Percentiles rank a stretch among this genome's conserved stretches.
phyloP scores from a whole-genome alignment of 106 monocot genomes.

The Phalaenopsis equestris region DNA sequence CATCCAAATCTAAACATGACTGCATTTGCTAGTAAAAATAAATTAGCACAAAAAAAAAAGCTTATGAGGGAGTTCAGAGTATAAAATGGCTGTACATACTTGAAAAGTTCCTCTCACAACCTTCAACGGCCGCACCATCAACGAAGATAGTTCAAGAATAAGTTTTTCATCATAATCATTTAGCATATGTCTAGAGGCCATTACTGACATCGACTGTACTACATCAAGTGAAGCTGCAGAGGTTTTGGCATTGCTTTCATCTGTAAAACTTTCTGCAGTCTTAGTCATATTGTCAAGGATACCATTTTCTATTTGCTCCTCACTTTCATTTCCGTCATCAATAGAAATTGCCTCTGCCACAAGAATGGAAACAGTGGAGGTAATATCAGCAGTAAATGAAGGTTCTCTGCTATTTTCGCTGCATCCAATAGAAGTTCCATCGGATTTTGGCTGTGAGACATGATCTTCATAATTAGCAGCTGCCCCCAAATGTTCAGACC shows the following conservation, averaged over 20 bases:
- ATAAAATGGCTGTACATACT: constrained; percentile 30
- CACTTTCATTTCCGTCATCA: constrained; percentile 60
- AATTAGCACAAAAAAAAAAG: constrained; percentile 3
- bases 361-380: constrained; percentile 65
- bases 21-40: not conserved
- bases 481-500: constrained; percentile 82
- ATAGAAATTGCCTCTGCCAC: constrained; percentile 65
- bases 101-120: constrained; percentile 84
- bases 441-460: constrained; percentile 17
- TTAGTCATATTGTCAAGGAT: constrained; percentile 21
- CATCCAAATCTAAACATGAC: not conserved
- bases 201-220: constrained; percentile 29
- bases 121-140: constrained; percentile 84
- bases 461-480: constrained; percentile 82
- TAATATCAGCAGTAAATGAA: constrained; percentile 35
- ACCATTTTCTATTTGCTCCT: constrained; percentile 52
- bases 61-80: not conserved
- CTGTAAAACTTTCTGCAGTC: constrained; percentile 23
- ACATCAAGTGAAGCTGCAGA: constrained; percentile 37
- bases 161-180: constrained; percentile 87
- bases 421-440: constrained; percentile 19
- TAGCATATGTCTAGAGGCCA: constrained; percentile 51
- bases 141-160: constrained; percentile 70
- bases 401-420: constrained; percentile 21
- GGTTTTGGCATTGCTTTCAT: constrained; percentile 29